Percentiles rank a stretch among this genome's conserved stretches.
Conservation (phyloP, 2,329 filamentous ascomycete species). For the Penicillium sp. region DNA sequence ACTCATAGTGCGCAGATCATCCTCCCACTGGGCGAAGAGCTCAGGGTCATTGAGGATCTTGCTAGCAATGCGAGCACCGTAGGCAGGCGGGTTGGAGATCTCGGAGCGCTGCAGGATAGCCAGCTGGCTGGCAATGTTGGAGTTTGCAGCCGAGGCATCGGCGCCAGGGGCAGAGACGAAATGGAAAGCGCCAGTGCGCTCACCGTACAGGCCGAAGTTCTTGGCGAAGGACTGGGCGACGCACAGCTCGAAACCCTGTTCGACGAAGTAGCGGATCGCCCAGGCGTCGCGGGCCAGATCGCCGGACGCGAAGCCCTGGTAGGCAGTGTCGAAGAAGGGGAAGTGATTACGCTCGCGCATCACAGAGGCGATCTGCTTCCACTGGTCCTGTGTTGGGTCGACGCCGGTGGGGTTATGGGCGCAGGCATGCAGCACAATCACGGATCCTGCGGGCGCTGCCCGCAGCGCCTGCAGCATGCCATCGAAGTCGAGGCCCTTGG, state of each 20-base stretch:
- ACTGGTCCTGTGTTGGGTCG: constrained; percentile 88
- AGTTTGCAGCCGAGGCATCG: constrained; percentile 57
- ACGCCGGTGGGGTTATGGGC: constrained; percentile 98
- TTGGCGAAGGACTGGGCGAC: constrained; percentile 60
- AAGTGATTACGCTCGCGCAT: constrained; percentile 78
- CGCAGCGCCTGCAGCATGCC: constrained; percentile 73
- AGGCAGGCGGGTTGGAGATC: constrained; percentile 94
- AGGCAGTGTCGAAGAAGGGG: constrained; percentile 97
- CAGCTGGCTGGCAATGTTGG: constrained; percentile 75
- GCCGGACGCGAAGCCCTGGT: constrained; percentile 95
- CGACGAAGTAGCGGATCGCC: constrained; percentile 90
- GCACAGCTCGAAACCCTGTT: constrained; percentile 73
- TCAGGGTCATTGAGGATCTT: constrained; percentile 74
- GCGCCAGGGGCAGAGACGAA: constrained; percentile 69
- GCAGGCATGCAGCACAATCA: constrained; percentile 90
- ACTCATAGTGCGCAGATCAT: constrained; percentile 86
- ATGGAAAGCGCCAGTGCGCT: constrained; percentile 95
- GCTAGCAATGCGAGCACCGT: constrained; percentile 83
- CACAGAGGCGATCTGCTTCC: constrained; percentile 78
- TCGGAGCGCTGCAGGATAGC: constrained; percentile 93
- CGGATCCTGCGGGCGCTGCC: constrained; percentile 68
- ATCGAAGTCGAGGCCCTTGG: constrained; percentile 84
- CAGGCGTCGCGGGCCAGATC: constrained; percentile 78
- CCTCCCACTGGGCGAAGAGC: constrained; percentile 88
- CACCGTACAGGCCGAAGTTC: constrained; percentile 80